phyloP scores from a whole-genome alignment of 805 yeast species.

The Candida manassasensis region DNA sequence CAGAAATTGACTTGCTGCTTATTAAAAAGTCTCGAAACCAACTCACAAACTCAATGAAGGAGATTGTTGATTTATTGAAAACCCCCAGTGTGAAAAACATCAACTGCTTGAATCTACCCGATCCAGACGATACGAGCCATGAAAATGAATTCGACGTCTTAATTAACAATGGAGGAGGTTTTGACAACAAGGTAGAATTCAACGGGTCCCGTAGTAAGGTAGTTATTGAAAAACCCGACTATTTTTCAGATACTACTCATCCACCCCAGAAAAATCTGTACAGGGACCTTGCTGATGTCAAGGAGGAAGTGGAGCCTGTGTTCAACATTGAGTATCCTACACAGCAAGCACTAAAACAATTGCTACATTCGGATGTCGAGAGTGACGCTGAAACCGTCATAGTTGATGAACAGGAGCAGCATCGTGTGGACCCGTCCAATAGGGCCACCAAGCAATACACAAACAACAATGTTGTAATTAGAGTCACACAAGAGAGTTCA shows the following conservation, averaged over 20 bases:
- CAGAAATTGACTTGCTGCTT: slow-evolving; percentile 29
- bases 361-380: slow-evolving; percentile 9
- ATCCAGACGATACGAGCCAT: slow-evolving; percentile 10
- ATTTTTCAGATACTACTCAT: not conserved
- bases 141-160: slow-evolving; percentile 16
- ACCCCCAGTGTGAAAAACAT: slow-evolving; percentile 19
- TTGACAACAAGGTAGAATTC: slow-evolving; percentile 6
- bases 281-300: not conserved
- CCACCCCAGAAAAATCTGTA: not conserved
- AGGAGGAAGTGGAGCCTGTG: not conserved
- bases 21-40: slow-evolving; percentile 30
- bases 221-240: not conserved
- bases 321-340: not conserved
- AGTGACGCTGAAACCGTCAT: slow-evolving; percentile 29
- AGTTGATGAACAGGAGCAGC: slow-evolving; percentile 17
- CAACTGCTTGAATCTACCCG: slow-evolving; percentile 20
- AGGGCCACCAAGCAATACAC: slow-evolving; percentile 4
- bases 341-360: not conserved
- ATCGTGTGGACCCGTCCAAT: not conserved
- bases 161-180: slow-evolving; percentile 7
- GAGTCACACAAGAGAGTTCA: not conserved
- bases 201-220: slow-evolving; percentile 1
- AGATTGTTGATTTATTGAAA: slow-evolving; percentile 28
- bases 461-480: not conserved
- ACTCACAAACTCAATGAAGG: slow-evolving; percentile 32